Evolutionary conservation across 768 basidiomycete genomes (phyloP), one percentile per base, ranked within the genome.

Genomic region (Trametes elegans): DNA sequence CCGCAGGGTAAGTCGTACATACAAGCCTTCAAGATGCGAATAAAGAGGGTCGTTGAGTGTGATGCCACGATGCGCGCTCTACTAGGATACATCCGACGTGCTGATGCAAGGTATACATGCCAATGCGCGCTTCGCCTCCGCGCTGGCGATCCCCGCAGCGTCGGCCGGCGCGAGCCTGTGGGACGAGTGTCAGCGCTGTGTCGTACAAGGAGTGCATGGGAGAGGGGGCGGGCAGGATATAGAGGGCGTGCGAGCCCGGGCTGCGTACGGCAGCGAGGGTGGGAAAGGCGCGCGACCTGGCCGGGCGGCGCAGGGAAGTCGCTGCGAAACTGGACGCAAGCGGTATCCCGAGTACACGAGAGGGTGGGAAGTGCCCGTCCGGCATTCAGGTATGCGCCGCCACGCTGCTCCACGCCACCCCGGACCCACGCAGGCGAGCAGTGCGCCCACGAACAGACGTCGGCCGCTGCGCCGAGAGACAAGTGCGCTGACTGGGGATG

Each of bases 21-120:
- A 51, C 55, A 50, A 44, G 39, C 45, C 35, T n/a, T n/a, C n/a
- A n/a, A n/a, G n/a, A 57, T 57, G 56, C 50, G 36, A 57, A 57
- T 57, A 34, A 48, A 43, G 21, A 44, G 8, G 35, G 56, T 52
- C 44, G 49, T 41, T 52, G 49, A 41, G 36, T 48, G 50, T 36
- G 28, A 38, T 50, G 49, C 34, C 26, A n/a, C n/a, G 28, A 39
- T 47, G 49, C 36, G 27, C 29, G 44, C 35, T 57, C 56, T 57
- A 57, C 24, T 57, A 57, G 48, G 56, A 36, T 57, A 57, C 56
- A 57, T 57, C 29, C 45, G 28, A 35, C 29, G 14, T 40, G 24
- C 14, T 32, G 41, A 42, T 40, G 43, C 44, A 43, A 19, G 29
- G 35, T 44, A 57, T 49, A 48, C 23, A n/a, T 50, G 34, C 23